Evolutionary conservation across 1,284 basidiomycete species (phyloP).

Genomic region (Phaffia rhodozyma): DNA sequence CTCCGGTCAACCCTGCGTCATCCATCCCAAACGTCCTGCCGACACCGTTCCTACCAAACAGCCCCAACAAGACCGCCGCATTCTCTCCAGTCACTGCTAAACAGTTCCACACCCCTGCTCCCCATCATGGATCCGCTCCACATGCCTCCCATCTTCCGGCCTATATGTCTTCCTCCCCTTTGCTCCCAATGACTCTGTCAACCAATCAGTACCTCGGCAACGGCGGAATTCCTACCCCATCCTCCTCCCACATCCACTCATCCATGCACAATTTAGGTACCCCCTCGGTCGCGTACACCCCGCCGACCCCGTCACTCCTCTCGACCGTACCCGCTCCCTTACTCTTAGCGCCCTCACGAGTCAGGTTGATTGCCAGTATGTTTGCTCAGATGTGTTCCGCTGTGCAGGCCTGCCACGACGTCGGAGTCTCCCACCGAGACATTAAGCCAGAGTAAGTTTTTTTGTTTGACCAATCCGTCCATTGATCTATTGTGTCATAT

Average conservation of each 20-base stretch:
- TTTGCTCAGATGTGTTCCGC: constrained; percentile 97
- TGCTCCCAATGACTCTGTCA: too few relatives aligned
- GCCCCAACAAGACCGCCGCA: constrained; percentile 4
- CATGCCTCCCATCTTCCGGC: constrained; percentile 12
- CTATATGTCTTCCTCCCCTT: too few relatives aligned
- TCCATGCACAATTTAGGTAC: neutral
- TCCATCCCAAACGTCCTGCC: neutral
- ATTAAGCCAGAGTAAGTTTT: constrained; percentile 98
- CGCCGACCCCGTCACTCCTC: constrained; percentile 84
- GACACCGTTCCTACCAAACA: constrained; percentile 2
- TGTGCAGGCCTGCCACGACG: constrained; percentile 87
- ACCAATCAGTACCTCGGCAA: too few relatives aligned
- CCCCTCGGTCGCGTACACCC: constrained; percentile 47
- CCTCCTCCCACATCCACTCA: neutral
- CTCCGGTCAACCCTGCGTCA: neutral
- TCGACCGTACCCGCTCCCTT: constrained; percentile 72
- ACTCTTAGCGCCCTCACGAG: constrained; percentile 70
- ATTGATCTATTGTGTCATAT: too few relatives aligned
- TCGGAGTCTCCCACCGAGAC: constrained; percentile 86
- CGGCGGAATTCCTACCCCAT: too few relatives aligned
- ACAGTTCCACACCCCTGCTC: neutral
- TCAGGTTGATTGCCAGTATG: constrained; percentile 90
- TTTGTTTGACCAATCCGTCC: too few relatives aligned
- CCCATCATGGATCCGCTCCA: constrained; percentile 15
- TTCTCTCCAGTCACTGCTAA: neutral